Evolutionary conservation across 495 filamentous ascomycete genomes (phyloP).

Genomic region (Bombardia bombarda): DNA sequence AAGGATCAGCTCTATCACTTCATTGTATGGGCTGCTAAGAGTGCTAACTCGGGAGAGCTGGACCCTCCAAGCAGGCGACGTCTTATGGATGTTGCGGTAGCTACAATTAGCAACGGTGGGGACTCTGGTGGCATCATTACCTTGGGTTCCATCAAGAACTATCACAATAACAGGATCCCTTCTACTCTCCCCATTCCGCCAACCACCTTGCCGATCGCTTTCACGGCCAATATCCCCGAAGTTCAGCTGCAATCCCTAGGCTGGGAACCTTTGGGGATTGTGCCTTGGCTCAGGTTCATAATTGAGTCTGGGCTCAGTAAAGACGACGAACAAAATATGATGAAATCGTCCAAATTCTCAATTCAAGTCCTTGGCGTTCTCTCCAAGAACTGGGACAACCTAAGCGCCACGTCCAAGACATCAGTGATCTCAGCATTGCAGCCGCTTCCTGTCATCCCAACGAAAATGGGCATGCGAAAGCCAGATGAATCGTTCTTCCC

Average conservation of each 20-base stretch:
- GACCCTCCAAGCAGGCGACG: constrained; percentile 52
- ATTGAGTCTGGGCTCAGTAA: constrained; percentile 48
- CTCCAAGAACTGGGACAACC: constrained; percentile 79
- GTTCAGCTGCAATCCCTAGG: constrained; percentile 66
- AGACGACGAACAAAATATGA: constrained; percentile 45
- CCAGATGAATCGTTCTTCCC: constrained; percentile 86
- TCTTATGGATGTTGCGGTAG: constrained; percentile 74
- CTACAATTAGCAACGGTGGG: constrained; percentile 57
- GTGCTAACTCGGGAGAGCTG: constrained; percentile 57
- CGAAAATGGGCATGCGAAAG: constrained; percentile 80
- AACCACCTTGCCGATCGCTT: constrained; percentile 68
- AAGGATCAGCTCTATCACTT: constrained; percentile 71
- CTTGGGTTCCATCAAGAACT: constrained; percentile 65
- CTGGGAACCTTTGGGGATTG: constrained; percentile 73
- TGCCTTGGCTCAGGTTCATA: constrained; percentile 76
- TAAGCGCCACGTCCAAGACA: constrained; percentile 57
- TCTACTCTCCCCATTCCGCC: constrained; percentile 78
- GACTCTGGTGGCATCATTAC: constrained; percentile 60
- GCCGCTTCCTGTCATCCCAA: constrained; percentile 73
- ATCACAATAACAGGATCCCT: constrained; percentile 68
- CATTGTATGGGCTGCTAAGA: constrained; percentile 69
- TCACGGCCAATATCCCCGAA: constrained; percentile 49
- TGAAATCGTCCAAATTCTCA: constrained; percentile 66
- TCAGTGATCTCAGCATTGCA: constrained; percentile 55
- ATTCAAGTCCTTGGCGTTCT: constrained; percentile 66